A percentile compares a stretch with the other conserved stretches of the same genome.
phyloP scores from a whole-genome alignment of 208 protist species.

The Acanthamoeba sp. region DNA sequence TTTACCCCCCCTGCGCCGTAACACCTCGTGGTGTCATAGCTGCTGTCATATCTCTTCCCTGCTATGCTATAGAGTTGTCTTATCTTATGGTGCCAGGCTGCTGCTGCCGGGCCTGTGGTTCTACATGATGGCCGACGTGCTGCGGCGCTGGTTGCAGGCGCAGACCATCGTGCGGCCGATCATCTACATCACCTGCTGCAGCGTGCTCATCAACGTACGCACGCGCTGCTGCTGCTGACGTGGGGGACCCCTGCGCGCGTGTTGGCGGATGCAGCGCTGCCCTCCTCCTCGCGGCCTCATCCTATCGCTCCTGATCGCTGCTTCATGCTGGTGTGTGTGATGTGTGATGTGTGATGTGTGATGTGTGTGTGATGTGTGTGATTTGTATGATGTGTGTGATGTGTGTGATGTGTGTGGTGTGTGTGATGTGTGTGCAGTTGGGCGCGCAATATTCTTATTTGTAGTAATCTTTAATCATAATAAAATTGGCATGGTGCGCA shows the following conservation, averaged over 20 bases:
- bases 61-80: background rate
- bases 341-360: too few species aligned
- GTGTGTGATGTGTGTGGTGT: too few species aligned
- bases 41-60: background rate
- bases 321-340: too few species aligned
- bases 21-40: background rate
- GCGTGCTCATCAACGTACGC: constrained; percentile 30
- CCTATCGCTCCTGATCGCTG: too few species aligned
- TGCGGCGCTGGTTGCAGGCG: background rate
- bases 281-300: background rate
- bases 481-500: too few species aligned
- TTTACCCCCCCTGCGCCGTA: background rate
- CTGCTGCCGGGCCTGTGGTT: constrained; percentile 11
- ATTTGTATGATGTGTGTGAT: too few species aligned
- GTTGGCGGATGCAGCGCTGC: too few species aligned
- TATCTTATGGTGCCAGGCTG: background rate
- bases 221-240: too few species aligned
- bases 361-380: too few species aligned
- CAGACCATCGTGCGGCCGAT: background rate
- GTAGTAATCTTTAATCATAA: too few species aligned
- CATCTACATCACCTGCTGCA: background rate
- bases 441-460: constrained; percentile 2
- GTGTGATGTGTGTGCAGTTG: background rate
- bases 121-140: constrained; percentile 53
- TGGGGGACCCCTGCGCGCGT: too few species aligned